phyloP scores from a whole-genome alignment of 148 eudicot genomes.

The Agrostemma githago region DNA sequence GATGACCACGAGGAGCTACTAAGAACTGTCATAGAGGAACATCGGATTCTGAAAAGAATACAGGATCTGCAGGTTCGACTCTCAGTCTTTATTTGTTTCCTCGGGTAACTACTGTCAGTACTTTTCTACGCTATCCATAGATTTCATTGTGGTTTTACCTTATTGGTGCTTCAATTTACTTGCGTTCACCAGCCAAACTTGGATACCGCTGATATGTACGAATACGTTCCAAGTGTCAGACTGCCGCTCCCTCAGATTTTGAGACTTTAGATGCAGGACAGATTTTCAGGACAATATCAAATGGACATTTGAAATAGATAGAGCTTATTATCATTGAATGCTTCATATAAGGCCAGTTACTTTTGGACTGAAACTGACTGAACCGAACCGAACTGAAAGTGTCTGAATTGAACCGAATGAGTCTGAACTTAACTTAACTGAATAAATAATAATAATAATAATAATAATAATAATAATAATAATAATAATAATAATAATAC shows the following conservation, averaged over 20 bases:
- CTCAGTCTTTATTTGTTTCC: neutral
- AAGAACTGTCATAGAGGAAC: conserved; percentile 66
- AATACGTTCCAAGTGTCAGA: neutral
- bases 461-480: too few species aligned
- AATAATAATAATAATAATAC: too few species aligned
- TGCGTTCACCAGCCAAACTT: neutral
- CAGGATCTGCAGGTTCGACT: conserved; percentile 67
- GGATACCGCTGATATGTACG: neutral
- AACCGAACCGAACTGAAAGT: too few species aligned
- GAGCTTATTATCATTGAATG: too few species aligned
- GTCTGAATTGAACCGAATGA: too few species aligned
- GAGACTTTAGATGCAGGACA: neutral
- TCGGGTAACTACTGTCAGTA: neutral
- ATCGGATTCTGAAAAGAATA: conserved; percentile 61
- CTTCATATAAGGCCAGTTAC: too few species aligned
- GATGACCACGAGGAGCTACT: conserved; percentile 82
- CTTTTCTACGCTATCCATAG: neutral
- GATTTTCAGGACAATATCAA: neutral
- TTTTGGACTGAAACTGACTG: too few species aligned
- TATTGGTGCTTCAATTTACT: neutral
- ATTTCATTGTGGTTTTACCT: neutral
- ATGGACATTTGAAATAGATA: too few species aligned
- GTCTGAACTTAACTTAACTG: too few species aligned
- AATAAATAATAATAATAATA: too few species aligned
- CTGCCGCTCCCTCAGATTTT: neutral